These are phyloP conservation scores for Tricholoma sp. DNA, from an alignment of 768 basidiomycete species.

Conservation along the genomic window DNA sequence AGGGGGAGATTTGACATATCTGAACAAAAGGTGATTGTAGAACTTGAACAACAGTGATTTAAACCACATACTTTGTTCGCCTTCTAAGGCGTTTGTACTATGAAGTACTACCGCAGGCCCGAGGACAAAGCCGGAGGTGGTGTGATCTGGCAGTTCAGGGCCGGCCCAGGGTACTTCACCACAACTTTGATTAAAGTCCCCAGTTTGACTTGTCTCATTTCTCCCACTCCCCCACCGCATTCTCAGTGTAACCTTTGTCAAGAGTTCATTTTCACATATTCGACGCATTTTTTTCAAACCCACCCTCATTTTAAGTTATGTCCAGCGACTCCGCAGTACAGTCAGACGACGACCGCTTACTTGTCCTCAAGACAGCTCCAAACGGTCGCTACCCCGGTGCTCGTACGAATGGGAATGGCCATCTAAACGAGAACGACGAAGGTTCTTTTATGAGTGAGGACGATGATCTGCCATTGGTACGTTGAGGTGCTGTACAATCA, in stretches of 20 bases:
- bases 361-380: slow-evolving; percentile 36
- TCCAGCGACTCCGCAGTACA: slow-evolving; percentile 45
- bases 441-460: slow-evolving; percentile 60
- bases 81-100: slow-evolving; percentile 2
- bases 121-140: slow-evolving; percentile 8
- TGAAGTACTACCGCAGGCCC: background rate
- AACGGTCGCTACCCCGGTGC: slow-evolving; percentile 32
- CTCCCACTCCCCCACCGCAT: slow-evolving; percentile 17
- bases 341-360: slow-evolving; percentile 57
- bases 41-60: slow-evolving; percentile 1
- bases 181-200: slow-evolving; percentile 33
- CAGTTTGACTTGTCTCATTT: slow-evolving; percentile 24
- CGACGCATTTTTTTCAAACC: slow-evolving; percentile 17
- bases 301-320: slow-evolving; percentile 28
- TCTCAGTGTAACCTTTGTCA: slow-evolving; percentile 14
- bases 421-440: slow-evolving; percentile 31
- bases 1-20: slow-evolving; percentile 62
- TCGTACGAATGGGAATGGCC: slow-evolving; percentile 42
- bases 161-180: slow-evolving; percentile 41
- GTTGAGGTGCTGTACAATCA: slow-evolving; percentile 19
- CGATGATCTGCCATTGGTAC: slow-evolving; percentile 68
- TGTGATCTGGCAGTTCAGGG: slow-evolving; percentile 50
- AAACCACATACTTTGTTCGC: slow-evolving; percentile 10
- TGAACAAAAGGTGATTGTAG: slow-evolving; percentile 12
- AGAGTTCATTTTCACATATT: slow-evolving; percentile 5